Evolutionary conservation across 768 basidiomycete genomes (phyloP).

Genomic region (Nidularia pulvinata): DNA sequence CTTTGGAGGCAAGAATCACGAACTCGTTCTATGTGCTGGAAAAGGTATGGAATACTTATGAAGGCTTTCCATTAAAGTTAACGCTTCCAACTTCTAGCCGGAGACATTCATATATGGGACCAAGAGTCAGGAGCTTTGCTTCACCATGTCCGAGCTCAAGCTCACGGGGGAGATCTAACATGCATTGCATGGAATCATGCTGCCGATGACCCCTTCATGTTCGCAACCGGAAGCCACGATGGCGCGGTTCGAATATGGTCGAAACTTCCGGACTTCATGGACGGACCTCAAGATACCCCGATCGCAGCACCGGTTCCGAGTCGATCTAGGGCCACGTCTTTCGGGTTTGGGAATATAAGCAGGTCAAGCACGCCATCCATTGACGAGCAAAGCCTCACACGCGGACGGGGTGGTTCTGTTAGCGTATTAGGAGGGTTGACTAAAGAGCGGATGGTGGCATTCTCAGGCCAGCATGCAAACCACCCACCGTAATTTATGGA

Average conservation of each 20-base stretch:
- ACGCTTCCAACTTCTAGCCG: conserved; percentile 39
- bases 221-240: conserved; percentile 79
- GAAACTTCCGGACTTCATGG: conserved; percentile 23
- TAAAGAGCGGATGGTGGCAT: too few relatives aligned
- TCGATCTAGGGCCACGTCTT: not conserved
- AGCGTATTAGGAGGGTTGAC: too few relatives aligned
- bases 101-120: conserved; percentile 88
- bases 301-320: not conserved
- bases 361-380: not conserved
- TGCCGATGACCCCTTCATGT: conserved; percentile 65
- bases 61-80: not conserved
- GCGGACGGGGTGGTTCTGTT: too few relatives aligned
- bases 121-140: conserved; percentile 74
- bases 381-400: too few relatives aligned
- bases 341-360: not conserved
- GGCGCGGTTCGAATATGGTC: conserved; percentile 79
- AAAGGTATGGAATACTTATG: conserved; percentile 48
- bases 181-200: conserved; percentile 82
- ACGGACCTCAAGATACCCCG: not conserved
- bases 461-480: too few relatives aligned
- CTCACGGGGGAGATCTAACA: conserved; percentile 69
- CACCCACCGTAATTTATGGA: too few relatives aligned
- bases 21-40: conserved; percentile 75
- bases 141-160: conserved; percentile 67
- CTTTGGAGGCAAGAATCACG: conserved; percentile 80